Evolutionary conservation across 805 yeast species (phyloP), one percentile per base, ranked within the genome.

Genomic region (Candida nonsorbophila): DNA sequence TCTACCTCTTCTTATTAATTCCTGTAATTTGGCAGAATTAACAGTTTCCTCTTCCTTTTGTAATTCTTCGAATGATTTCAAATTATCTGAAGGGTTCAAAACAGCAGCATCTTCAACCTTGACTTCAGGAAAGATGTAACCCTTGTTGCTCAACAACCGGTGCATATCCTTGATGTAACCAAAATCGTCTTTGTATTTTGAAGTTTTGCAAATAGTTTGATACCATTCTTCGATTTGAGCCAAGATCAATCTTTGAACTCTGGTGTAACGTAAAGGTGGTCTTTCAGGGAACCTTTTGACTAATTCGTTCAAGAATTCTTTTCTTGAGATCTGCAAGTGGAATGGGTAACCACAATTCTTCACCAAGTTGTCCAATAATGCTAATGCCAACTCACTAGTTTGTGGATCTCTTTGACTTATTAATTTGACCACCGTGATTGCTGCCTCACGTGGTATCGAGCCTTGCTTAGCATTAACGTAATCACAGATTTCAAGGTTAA

Each of bases 261-360:
- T 72, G 12, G 90, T 69, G 57, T 84, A 86, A 21, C 88, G 74
- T 37, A 80, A 60, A 3, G 97, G 95, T 1, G 98, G 97, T 48
- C 85, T 76, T 51, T 88, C 97, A 2, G 97, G 97, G 61, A 92
- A 92, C 52, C 85, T 64, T 47, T 85, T 83, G 14, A 92, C 98
- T 48, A 92, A 70, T 50, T 86, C 95, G 53, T 92, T 92, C 47
- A 92, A 68, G 45, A 92, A 92, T 53, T 90, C 97, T 57, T 92
- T 88, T 36, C 97, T 74, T 3, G 95, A 84, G 30, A 92, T 85
- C 59, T 92, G 98, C 27, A 92, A 67, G 42, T 92, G 98, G 60
- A 92, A 77, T 6, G 98, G 97, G 55, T 90, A 92, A 4, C 97
- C 98, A 62, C 99, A 92, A 63, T 92, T 92, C 61, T 92, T 92